Percentiles rank a stretch among this genome's conserved stretches.
Conservation (phyloP, 2,329 filamentous ascomycete genomes). For the Microdochium trichocladiopsis region DNA sequence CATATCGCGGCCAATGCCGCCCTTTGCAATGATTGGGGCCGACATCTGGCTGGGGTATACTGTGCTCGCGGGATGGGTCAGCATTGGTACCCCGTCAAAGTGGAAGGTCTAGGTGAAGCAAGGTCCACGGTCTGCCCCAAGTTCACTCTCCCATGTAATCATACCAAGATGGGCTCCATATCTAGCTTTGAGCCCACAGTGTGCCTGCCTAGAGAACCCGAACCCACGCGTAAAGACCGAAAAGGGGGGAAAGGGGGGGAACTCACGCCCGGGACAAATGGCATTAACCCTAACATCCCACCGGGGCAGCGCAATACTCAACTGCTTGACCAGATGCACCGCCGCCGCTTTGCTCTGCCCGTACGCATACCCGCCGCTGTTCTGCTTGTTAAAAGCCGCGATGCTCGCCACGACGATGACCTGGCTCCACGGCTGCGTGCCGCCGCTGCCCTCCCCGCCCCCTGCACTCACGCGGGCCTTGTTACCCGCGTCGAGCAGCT, state of each 20-base stretch:
- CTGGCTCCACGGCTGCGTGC: constrained; percentile 21
- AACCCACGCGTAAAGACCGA: too few species aligned
- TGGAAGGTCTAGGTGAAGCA: too few species aligned
- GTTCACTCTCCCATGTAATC: too few species aligned
- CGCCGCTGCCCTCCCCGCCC: neutral
- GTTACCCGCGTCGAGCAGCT: constrained; percentile 45
- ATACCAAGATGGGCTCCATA: too few species aligned
- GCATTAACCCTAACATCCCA: constrained; percentile 49
- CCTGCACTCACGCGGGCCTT: neutral
- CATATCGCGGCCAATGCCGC: constrained; percentile 29
- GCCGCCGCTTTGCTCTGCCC: constrained; percentile 71
- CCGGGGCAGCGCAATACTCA: constrained; percentile 58
- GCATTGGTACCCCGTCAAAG: constrained; percentile 1
- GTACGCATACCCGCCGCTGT: constrained; percentile 71
- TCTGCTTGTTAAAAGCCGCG: constrained; percentile 63
- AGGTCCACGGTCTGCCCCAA: too few species aligned
- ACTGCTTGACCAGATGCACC: constrained; percentile 64
- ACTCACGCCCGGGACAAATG: constrained; percentile 42
- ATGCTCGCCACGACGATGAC: constrained; percentile 71
- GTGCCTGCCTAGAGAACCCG: too few species aligned
- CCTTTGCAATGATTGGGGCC: constrained; percentile 33
- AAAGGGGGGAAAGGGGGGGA: neutral
- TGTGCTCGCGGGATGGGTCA: too few species aligned
- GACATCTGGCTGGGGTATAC: constrained; percentile 59
- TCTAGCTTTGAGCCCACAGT: neutral